phyloP scores from a whole-genome alignment of 2,329 filamentous ascomycete species.

The Ophiostoma pallidulum region DNA sequence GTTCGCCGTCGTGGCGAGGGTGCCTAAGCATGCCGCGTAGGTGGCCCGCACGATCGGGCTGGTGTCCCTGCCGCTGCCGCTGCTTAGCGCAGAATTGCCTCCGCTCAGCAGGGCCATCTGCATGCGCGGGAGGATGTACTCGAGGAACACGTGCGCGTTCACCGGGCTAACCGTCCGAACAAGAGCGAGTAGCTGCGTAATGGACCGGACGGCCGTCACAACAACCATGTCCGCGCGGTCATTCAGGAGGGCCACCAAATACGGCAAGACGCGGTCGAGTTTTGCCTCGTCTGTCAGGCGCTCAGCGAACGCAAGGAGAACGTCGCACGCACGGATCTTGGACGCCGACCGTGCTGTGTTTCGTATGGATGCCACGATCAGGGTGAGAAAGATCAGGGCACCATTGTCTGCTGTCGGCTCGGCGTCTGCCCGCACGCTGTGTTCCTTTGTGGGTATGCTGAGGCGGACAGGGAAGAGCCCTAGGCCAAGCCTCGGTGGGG shows the following conservation, averaged over 20 bases:
- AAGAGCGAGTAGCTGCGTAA: slow-evolving; percentile 80
- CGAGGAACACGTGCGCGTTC: slow-evolving; percentile 59
- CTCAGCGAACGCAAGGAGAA: slow-evolving; percentile 86
- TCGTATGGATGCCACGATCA: slow-evolving; percentile 79
- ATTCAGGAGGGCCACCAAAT: slow-evolving; percentile 71
- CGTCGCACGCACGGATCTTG: slow-evolving; percentile 78
- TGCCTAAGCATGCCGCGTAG: slow-evolving; percentile 87
- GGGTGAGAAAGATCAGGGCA: slow-evolving; percentile 80
- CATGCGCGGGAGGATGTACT: slow-evolving; percentile 58
- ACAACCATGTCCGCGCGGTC: slow-evolving; percentile 80
- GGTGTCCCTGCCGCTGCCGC: slow-evolving; percentile 4
- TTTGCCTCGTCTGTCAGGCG: slow-evolving; percentile 91
- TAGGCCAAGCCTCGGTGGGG: slow-evolving; percentile 40
- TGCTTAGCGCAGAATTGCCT: not conserved
- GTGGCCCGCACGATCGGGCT: slow-evolving; percentile 68
- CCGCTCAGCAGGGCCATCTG: slow-evolving; percentile 42
- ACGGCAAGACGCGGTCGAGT: slow-evolving; percentile 84
- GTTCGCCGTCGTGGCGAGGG: slow-evolving; percentile 74
- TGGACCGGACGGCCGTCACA: slow-evolving; percentile 72
- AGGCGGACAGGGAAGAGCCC: slow-evolving; percentile 71
- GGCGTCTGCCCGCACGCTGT: slow-evolving; percentile 51
- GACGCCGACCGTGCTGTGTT: slow-evolving; percentile 86
- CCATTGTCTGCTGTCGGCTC: slow-evolving; percentile 70
- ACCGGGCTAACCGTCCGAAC: slow-evolving; percentile 79
- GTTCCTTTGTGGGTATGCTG: slow-evolving; percentile 77